A percentile compares a stretch with the other conserved stretches of the same genome.
Conservation (phyloP, 768 basidiomycete species). For the Pleurotus citrinopileatus region DNA sequence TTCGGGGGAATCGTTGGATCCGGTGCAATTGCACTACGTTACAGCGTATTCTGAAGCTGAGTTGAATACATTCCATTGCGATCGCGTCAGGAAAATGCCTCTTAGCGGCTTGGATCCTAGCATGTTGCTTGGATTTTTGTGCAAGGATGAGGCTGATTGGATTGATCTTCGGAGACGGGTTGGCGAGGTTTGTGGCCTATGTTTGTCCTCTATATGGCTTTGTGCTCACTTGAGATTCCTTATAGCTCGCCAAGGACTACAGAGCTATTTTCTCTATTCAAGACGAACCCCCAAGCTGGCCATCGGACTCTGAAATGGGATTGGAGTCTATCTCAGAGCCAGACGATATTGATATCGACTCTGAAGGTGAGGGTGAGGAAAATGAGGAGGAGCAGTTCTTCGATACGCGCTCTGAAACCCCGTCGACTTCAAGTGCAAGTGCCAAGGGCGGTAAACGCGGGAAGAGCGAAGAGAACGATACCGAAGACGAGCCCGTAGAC, state of each 20-base stretch:
- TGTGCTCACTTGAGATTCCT: constrained; percentile 13
- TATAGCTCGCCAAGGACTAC: constrained; percentile 45
- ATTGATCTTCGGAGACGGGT: constrained; percentile 72
- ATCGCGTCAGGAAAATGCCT: constrained; percentile 95
- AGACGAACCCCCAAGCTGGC: constrained; percentile 86
- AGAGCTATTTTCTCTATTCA: constrained; percentile 78
- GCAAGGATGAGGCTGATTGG: constrained; percentile 84
- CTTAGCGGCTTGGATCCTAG: constrained; percentile 90
- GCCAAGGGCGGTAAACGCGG: constrained; percentile 23
- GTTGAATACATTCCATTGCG: constrained; percentile 91
- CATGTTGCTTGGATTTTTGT: constrained; percentile 94
- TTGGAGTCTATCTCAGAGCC: constrained; percentile 83
- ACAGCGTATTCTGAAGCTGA: constrained; percentile 71
- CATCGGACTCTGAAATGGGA: constrained; percentile 72
- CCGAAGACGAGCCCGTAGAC: constrained; percentile 69
- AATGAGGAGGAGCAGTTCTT: constrained; percentile 49
- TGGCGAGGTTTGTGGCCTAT: constrained; percentile 55
- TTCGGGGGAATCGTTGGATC: constrained; percentile 35
- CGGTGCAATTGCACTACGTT: constrained; percentile 60
- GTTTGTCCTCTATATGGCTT: constrained; percentile 3
- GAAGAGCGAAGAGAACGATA: constrained; percentile 58
- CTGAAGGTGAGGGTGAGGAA: constrained; percentile 29
- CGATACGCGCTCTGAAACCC: constrained; percentile 44
- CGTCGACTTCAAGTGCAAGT: constrained; percentile 37
- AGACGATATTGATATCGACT: constrained; percentile 55